Conservation (phyloP, 495 filamentous ascomycete genomes). For the Penicillium argentinense region DNA sequence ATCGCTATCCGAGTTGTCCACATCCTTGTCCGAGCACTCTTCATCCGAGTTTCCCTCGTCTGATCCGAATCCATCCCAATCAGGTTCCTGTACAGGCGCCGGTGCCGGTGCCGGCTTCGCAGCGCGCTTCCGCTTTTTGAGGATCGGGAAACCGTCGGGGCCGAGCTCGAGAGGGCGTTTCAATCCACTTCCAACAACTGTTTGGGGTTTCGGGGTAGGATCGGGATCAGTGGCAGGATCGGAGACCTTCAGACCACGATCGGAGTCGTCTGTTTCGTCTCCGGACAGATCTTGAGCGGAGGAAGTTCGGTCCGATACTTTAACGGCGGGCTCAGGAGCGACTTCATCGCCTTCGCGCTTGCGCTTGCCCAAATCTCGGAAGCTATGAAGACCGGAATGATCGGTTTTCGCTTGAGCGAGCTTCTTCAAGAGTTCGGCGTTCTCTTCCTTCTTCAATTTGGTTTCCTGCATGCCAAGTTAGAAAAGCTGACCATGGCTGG, state of each 20-base stretch:
- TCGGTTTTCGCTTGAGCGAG: slow-evolving; percentile 77
- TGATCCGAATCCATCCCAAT: slow-evolving; percentile 64
- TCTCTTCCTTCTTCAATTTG: slow-evolving; percentile 94
- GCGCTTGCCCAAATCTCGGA: slow-evolving; percentile 66
- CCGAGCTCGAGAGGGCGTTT: slow-evolving; percentile 83
- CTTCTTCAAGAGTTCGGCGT: slow-evolving; percentile 77
- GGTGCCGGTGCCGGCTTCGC: slow-evolving; percentile 29
- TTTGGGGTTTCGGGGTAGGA: slow-evolving; percentile 14
- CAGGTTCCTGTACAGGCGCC: slow-evolving; percentile 42
- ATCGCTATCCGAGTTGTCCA: slow-evolving; percentile 16
- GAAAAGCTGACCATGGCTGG: not conserved
- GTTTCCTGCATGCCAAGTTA: slow-evolving; percentile 59
- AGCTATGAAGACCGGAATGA: slow-evolving; percentile 74
- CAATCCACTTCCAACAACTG: slow-evolving; percentile 68
- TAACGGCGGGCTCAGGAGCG: not conserved
- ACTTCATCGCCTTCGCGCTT: slow-evolving; percentile 28
- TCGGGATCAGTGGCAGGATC: slow-evolving; percentile 18
- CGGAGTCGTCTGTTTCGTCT: slow-evolving; percentile 41
- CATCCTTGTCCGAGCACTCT: slow-evolving; percentile 15
- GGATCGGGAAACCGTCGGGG: slow-evolving; percentile 71
- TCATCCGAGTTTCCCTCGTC: slow-evolving; percentile 34
- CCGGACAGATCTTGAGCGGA: slow-evolving; percentile 26
- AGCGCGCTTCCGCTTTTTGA: slow-evolving; percentile 64
- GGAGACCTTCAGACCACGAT: slow-evolving; percentile 26
- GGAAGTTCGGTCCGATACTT: slow-evolving; percentile 4